Percentiles rank a stretch among this genome's conserved stretches.
These are phyloP conservation scores for Tulasnella sp. DNA, from an alignment of 768 basidiomycete genomes.

Conservation along the genomic window DNA sequence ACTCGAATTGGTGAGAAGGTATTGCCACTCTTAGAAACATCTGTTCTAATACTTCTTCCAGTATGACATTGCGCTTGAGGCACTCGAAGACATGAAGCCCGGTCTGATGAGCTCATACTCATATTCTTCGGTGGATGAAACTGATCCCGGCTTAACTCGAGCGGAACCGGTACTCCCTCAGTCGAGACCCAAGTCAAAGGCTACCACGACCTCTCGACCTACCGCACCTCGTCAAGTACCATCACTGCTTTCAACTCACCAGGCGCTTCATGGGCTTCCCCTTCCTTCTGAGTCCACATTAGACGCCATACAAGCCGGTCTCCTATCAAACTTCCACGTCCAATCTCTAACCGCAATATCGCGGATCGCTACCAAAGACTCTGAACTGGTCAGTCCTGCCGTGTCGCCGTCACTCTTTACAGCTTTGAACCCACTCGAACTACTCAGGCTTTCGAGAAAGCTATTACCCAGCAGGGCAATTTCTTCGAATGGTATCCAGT, in stretches of 20 bases:
- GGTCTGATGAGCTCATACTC: constrained; percentile 28
- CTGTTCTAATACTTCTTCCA: neutral
- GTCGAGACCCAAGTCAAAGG: neutral
- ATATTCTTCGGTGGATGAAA: neutral
- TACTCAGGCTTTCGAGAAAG: neutral
- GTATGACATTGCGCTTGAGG: constrained; percentile 36
- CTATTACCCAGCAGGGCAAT: neutral
- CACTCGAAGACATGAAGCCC: constrained; percentile 38
- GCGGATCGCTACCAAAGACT: neutral
- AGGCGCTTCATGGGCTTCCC: constrained; percentile 19
- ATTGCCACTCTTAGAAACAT: neutral
- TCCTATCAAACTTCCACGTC: constrained; percentile 49
- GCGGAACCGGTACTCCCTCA: neutral
- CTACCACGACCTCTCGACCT: constrained; percentile 1
- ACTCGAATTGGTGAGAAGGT: constrained; percentile 54
- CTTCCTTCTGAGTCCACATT: constrained; percentile 25
- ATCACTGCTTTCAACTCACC: constrained; percentile 14
- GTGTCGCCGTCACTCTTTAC: neutral
- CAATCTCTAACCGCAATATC: constrained; percentile 36
- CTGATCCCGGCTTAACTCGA: neutral
- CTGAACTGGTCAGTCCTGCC: neutral
- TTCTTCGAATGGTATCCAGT: constrained; percentile 7
- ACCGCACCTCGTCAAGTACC: constrained; percentile 17
- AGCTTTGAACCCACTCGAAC: neutral
- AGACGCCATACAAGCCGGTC: constrained; percentile 32